Base-by-base conservation (phyloP, 164 flowering plant genomes). In the Taxillus chinensis region DNA sequence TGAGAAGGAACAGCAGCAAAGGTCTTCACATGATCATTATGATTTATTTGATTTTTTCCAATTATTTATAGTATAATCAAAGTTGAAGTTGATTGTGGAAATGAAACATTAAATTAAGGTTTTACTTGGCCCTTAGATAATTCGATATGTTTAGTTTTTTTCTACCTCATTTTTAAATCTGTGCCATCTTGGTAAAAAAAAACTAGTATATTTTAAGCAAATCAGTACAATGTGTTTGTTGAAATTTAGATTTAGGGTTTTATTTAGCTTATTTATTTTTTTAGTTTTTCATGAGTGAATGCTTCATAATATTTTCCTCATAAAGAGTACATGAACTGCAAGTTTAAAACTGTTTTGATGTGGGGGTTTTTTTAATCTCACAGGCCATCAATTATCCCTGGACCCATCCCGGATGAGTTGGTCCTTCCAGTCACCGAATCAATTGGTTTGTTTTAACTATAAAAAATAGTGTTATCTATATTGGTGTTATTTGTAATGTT, bases 321-420 rank as follows among this genome's bases (percentile, higher is more conserved):
- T 43, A 43, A 43, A 43, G 46, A 43, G 46, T 9, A 43, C 2
- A 43, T 43, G 46, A 43, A 43, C 46, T 43, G 10, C 10, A 43
- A 43, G 46, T 43, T 5, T 5, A 5, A 6, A 6, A 1, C 46
- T 11, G 9, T 48, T 14, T 7, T 48, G 27, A 51, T 51, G 27
- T 51, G n/a, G n/a, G n/a, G n/a, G 27, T 51, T 14, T 51, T 14
- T 51, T 4, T 14, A 14, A 51, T 15, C n/a, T 65, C 68, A 58
- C 80, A 92, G 98, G 76, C 93, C 95, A 51, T 89, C 96, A 56
- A 80, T 77, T 65, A 86, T 93, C 65, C 96, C 97, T 70, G 98
- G 97, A 66, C 96, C 92, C 73, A 87, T 79, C 61, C 98, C 96
- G 61, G 97, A 90, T 74, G 98, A 90, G 71, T n/a, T 93, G 46